Evolutionary conservation across 345 rosid species (phyloP).

Genomic region (Limnanthes douglasii): DNA sequence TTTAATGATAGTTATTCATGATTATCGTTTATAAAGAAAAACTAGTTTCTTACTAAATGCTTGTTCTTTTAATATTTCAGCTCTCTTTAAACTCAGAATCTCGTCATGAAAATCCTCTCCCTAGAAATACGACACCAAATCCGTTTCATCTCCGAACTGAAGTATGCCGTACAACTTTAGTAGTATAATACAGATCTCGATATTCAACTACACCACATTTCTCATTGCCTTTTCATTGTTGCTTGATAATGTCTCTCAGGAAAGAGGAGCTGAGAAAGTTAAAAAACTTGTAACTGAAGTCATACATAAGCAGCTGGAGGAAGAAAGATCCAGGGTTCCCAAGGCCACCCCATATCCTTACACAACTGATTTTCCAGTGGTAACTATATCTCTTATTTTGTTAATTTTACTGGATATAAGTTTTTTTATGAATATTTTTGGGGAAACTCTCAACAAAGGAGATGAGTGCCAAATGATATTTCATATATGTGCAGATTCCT

Average conservation of each 20-base stretch:
- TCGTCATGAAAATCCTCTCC: constrained; percentile 35
- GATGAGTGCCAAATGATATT: too few species aligned
- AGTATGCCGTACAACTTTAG: too few species aligned
- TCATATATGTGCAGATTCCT: constrained; percentile 44
- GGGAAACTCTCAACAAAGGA: not conserved
- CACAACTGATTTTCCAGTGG: constrained; percentile 95
- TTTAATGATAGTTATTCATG: too few species aligned
- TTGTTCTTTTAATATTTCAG: constrained; percentile 14
- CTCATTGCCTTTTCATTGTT: not conserved
- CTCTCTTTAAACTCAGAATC: constrained; percentile 73
- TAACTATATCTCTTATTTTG: constrained; percentile 11
- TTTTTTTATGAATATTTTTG: not conserved
- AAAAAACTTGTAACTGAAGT: constrained; percentile 45
- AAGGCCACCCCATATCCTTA: constrained; percentile 90
- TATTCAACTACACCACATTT: too few species aligned
- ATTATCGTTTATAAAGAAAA: constrained; percentile 1
- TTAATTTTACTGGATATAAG: constrained; percentile 1
- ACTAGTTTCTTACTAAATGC: not conserved
- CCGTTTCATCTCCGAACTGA: constrained; percentile 91
- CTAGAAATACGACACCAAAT: constrained; percentile 65
- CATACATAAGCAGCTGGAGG: constrained; percentile 43
- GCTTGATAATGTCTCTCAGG: constrained; percentile 22
- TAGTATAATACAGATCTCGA: too few species aligned
- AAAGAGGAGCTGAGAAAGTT: constrained; percentile 88
- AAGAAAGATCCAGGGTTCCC: constrained; percentile 63